These are phyloP conservation scores for Xerocomus minutiporus DNA, from an alignment of 1,284 basidiomycete species.

Conservation along the genomic window DNA sequence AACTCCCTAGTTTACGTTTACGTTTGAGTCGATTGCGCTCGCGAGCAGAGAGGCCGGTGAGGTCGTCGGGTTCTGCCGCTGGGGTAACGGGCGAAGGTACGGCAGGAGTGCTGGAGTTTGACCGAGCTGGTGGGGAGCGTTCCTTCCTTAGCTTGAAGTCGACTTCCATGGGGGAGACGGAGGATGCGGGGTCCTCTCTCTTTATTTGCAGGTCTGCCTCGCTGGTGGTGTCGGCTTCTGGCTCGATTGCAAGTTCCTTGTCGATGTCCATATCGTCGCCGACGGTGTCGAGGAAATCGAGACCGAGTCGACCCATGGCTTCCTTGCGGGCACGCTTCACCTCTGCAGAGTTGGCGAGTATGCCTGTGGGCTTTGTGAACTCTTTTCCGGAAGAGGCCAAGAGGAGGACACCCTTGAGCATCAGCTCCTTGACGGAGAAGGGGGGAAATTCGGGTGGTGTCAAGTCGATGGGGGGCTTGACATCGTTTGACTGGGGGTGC, in stretches of 20 bases:
- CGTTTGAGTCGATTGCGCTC: constrained; percentile 89
- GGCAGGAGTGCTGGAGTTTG: constrained; percentile 52
- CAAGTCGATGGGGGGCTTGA: constrained; percentile 23
- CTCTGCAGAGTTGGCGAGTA: constrained; percentile 64
- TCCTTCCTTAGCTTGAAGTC: constrained; percentile 33
- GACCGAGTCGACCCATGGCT: constrained; percentile 75
- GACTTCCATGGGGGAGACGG: constrained; percentile 38
- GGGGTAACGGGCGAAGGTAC: constrained; percentile 50
- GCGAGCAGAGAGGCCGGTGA: constrained; percentile 66
- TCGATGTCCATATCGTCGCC: constrained; percentile 76
- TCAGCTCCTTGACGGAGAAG: constrained; percentile 72
- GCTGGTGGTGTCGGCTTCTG: constrained; percentile 45
- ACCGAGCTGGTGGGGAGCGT: constrained; percentile 28
- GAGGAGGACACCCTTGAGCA: constrained; percentile 71
- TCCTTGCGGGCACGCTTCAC: constrained; percentile 79
- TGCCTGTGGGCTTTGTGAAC: constrained; percentile 66
- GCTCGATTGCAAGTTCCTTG: constrained; percentile 67
- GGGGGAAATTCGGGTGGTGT: constrained; percentile 56
- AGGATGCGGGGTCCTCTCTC: constrained; percentile 33
- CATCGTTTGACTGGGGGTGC: constrained; percentile 47
- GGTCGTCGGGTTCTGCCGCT: constrained; percentile 40
- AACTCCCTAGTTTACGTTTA: constrained; percentile 84
- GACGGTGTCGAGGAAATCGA: constrained; percentile 74
- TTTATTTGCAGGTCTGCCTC: constrained; percentile 40
- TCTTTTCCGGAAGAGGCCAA: constrained; percentile 87